Evolutionary conservation across 306 rosid species (phyloP).

Genomic region (Hippophae rhamnoides): DNA sequence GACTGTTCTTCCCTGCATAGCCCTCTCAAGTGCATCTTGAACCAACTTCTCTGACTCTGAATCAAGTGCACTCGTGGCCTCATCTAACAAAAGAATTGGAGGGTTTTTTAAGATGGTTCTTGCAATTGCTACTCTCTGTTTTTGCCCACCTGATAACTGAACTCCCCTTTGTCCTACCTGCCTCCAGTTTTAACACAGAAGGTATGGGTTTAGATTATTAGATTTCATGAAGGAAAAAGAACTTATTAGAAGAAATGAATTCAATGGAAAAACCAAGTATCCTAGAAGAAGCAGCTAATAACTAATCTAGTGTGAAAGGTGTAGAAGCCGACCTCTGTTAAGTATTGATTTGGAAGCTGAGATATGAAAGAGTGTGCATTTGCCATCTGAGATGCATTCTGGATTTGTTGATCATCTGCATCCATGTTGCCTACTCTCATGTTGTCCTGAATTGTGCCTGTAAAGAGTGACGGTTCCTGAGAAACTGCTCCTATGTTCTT

Average conservation of each 20-base stretch:
- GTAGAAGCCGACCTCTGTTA: constrained; percentile 49
- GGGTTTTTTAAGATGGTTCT: constrained; percentile 83
- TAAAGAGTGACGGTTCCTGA: constrained; percentile 72
- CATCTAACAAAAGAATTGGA: constrained; percentile 72
- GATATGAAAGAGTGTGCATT: constrained; percentile 70
- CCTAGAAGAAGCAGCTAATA: not conserved
- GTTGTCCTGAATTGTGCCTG: constrained; percentile 65
- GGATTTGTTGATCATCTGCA: constrained; percentile 56
- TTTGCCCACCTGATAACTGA: constrained; percentile 88
- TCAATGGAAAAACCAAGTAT: not conserved
- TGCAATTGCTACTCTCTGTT: constrained; percentile 82
- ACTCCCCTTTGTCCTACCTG: constrained; percentile 83
- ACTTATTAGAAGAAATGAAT: too few relatives aligned
- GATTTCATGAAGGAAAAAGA: too few relatives aligned
- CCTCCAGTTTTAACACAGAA: not conserved
- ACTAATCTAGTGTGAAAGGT: not conserved
- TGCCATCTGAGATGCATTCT: constrained; percentile 62
- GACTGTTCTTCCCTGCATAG: constrained; percentile 71
- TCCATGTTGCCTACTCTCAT: constrained; percentile 63
- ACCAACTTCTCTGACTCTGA: constrained; percentile 73
- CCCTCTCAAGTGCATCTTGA: constrained; percentile 79
- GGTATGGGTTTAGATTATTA: not conserved
- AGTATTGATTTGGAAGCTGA: constrained; percentile 65
- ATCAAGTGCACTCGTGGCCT: constrained; percentile 93
- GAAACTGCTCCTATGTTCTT: constrained; percentile 65